These are phyloP conservation scores for Amauroascus niger DNA, from an alignment of 2,329 filamentous ascomycete genomes.

Conservation along the genomic window DNA sequence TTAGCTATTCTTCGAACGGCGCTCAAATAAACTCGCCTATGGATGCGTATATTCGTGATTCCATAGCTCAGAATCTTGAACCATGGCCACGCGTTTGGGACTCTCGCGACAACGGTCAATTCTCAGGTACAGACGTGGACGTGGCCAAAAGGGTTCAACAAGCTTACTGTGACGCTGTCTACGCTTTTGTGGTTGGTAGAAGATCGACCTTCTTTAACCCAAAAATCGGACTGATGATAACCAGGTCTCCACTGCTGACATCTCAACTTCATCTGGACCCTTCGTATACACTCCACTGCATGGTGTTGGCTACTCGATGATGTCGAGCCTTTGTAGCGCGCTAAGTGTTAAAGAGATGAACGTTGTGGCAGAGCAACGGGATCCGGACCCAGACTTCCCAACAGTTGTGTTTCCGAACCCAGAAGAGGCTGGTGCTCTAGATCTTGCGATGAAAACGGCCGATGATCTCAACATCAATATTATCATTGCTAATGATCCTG, in stretches of 20 bases:
- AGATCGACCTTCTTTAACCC: not conserved
- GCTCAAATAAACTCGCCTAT: conserved; percentile 57
- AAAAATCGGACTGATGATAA: not conserved
- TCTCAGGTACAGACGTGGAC: not conserved
- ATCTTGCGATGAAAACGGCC: conserved; percentile 49
- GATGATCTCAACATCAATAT: conserved; percentile 41
- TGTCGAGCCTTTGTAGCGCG: conserved; percentile 28
- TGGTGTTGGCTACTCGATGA: conserved; percentile 31
- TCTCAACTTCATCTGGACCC: conserved; percentile 23
- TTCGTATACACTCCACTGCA: conserved; percentile 39
- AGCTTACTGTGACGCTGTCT: conserved; percentile 5
- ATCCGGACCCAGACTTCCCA: conserved; percentile 55
- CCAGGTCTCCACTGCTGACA: conserved; percentile 28
- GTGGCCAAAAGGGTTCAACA: not conserved
- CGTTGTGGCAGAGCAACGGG: conserved; percentile 39
- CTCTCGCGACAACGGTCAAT: conserved; percentile 9
- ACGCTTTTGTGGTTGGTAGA: conserved; percentile 6
- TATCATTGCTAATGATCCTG: conserved; percentile 55
- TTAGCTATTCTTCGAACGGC: conserved; percentile 52
- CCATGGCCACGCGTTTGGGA: conserved; percentile 40
- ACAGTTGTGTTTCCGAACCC: conserved; percentile 58
- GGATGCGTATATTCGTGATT: conserved; percentile 48
- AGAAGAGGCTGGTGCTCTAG: conserved; percentile 53
- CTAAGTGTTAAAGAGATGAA: conserved; percentile 29
- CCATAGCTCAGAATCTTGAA: conserved; percentile 47